A percentile compares a stretch with the other conserved stretches of the same genome.
Evolutionary conservation across 2,329 filamentous ascomycete species (phyloP).

Genomic region (Byssoonygena ceratinophila): DNA sequence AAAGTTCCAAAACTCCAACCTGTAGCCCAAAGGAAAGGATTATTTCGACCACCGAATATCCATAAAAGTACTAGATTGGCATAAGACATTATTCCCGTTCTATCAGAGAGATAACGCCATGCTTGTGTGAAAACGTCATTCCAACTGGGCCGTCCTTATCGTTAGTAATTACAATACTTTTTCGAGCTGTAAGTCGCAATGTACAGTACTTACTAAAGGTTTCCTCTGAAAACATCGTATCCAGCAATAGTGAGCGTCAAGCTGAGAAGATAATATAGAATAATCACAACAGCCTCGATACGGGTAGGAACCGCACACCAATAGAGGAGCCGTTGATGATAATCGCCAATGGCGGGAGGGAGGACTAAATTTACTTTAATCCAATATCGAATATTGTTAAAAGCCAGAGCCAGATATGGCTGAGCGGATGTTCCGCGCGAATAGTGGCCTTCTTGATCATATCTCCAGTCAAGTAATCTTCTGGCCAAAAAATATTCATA

Average conservation of each 20-base stretch:
- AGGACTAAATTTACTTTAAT: conserved; percentile 7
- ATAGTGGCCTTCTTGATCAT: conserved; percentile 15
- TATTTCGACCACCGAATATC: conserved; percentile 58
- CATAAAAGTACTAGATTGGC: conserved; percentile 55
- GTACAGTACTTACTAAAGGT: conserved; percentile 36
- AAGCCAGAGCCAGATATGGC: background rate
- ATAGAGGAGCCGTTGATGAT: conserved; percentile 33
- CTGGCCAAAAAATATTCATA: background rate
- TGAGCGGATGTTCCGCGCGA: background rate
- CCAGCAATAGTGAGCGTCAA: conserved; percentile 35
- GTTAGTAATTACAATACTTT: background rate
- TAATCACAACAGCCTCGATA: conserved; percentile 38
- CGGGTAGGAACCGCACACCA: conserved; percentile 41
- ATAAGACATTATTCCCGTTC: conserved; percentile 54
- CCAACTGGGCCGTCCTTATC: background rate
- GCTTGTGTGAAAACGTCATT: conserved; percentile 27
- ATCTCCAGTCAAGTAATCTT: background rate
- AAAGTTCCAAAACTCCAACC: conserved; percentile 59
- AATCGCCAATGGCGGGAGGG: conserved; percentile 14
- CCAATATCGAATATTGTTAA: conserved; percentile 3
- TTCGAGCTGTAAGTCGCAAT: background rate
- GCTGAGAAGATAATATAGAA: conserved; percentile 38
- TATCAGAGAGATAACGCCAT: conserved; percentile 50
- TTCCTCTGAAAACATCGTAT: conserved; percentile 38
- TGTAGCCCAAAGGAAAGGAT: conserved; percentile 54